These are phyloP conservation scores for Aspergillus sclerotiicarbonarius DNA, from an alignment of 495 filamentous ascomycete genomes.

Conservation along the genomic window DNA sequence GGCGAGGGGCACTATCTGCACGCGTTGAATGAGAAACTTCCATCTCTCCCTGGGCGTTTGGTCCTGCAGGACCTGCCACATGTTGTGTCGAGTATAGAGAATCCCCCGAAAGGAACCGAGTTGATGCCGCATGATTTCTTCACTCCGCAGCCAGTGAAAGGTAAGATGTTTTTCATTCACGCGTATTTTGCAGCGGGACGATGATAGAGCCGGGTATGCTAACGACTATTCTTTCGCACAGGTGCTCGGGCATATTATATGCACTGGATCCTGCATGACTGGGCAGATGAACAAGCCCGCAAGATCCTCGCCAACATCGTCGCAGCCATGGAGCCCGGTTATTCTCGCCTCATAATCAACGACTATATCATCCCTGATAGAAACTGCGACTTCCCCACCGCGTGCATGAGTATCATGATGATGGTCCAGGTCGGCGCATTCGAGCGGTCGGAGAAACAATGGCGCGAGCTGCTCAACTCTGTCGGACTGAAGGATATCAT, in stretches of 20 bases:
- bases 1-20: conserved; percentile 20
- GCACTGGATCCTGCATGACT: conserved; percentile 53
- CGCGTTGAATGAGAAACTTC: conserved; percentile 24
- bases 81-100: conserved; percentile 30
- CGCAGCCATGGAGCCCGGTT: conserved; percentile 39
- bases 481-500: conserved; percentile 22
- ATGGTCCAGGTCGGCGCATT: conserved; percentile 25
- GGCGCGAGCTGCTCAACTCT: conserved; percentile 24
- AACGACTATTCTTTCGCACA: conserved; percentile 16
- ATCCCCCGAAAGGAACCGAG: conserved; percentile 21
- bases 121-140: conserved; percentile 29
- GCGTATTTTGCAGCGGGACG: not conserved
- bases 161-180: conserved; percentile 10
- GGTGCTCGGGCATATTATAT: conserved; percentile 51
- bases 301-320: conserved; percentile 38
- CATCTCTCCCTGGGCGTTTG: conserved; percentile 18
- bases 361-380: conserved; percentile 35
- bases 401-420: conserved; percentile 36
- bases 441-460: conserved; percentile 30
- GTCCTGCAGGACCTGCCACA: conserved; percentile 26
- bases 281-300: conserved; percentile 36
- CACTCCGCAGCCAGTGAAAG: conserved; percentile 32
- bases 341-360: conserved; percentile 41
- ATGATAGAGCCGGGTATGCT: conserved; percentile 23
- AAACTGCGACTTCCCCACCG: conserved; percentile 10